Evolutionary conservation across 2,329 filamentous ascomycete genomes (phyloP).

Genomic region (Emergomyces pasteurianus): DNA sequence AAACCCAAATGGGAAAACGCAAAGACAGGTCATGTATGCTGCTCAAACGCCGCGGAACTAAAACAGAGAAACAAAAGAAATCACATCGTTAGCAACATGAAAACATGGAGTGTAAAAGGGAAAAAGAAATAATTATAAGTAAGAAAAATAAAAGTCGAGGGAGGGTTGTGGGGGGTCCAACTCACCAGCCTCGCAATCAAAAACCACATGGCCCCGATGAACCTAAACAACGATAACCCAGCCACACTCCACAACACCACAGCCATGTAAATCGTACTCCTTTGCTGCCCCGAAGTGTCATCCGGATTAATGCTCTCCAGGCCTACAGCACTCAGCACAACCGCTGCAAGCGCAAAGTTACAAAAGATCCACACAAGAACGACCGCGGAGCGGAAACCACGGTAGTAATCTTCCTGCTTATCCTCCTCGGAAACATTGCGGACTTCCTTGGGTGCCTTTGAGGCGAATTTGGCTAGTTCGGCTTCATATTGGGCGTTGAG

Average conservation of each 20-base stretch:
- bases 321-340: slow-evolving; percentile 78
- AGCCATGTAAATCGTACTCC: slow-evolving; percentile 71
- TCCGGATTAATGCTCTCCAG: slow-evolving; percentile 50
- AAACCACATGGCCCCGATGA: slow-evolving; percentile 82
- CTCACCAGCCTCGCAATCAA: slow-evolving; percentile 79
- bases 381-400: slow-evolving; percentile 82
- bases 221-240: slow-evolving; percentile 71
- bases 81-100: neutral
- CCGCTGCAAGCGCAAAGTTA: slow-evolving; percentile 77
- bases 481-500: slow-evolving; percentile 89
- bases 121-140: neutral
- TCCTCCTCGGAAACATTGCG: slow-evolving; percentile 44
- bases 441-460: slow-evolving; percentile 61
- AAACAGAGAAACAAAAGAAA: neutral
- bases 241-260: slow-evolving; percentile 86
- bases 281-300: slow-evolving; percentile 38
- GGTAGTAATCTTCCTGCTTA: slow-evolving; percentile 96
- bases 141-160: too few relatives aligned
- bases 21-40: neutral
- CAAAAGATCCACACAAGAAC: slow-evolving; percentile 94
- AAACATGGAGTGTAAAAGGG: neutral
- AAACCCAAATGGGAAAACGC: neutral
- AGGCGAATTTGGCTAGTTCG: slow-evolving; percentile 61
- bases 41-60: neutral
- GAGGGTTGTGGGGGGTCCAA: too few relatives aligned